Conservation (phyloP, 2,329 filamentous ascomycete species). For the Penicillium corylophilum region DNA sequence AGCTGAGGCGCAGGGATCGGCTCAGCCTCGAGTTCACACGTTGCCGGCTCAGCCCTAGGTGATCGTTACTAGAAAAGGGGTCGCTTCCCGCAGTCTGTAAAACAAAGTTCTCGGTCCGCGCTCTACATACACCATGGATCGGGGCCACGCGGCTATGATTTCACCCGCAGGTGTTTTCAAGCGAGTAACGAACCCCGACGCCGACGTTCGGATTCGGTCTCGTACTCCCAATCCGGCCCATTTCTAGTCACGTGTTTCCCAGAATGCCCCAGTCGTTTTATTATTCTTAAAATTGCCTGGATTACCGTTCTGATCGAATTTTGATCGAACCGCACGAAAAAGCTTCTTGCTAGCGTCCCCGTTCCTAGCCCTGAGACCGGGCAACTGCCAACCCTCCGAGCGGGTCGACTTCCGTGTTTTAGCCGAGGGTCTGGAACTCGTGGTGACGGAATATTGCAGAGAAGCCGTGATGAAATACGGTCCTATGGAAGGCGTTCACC, state of each 20-base stretch:
- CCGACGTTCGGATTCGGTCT: too few relatives aligned
- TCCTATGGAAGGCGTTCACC: neutral
- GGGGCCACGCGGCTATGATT: conserved; percentile 13
- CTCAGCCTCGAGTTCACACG: conserved; percentile 15
- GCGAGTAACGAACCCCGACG: too few relatives aligned
- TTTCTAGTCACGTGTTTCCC: neutral
- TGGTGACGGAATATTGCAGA: neutral
- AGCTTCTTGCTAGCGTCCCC: neutral
- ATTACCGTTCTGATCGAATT: too few relatives aligned
- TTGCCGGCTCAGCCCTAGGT: conserved; percentile 15
- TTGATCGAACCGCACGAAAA: neutral
- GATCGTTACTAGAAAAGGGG: conserved; percentile 10
- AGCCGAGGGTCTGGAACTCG: neutral
- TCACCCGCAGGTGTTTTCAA: conserved; percentile 2
- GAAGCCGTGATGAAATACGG: neutral
- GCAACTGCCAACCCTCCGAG: neutral
- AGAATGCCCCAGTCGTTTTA: too few relatives aligned
- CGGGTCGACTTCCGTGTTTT: neutral
- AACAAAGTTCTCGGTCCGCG: conserved; percentile 14
- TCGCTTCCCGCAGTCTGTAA: neutral
- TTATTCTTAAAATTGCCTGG: neutral
- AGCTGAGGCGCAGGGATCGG: conserved; percentile 9
- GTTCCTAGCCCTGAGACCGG: neutral
- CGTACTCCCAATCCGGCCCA: neutral
- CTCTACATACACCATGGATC: conserved; percentile 1